phyloP scores from a whole-genome alignment of 805 yeast species.

The Monosporozyma siamensis region DNA sequence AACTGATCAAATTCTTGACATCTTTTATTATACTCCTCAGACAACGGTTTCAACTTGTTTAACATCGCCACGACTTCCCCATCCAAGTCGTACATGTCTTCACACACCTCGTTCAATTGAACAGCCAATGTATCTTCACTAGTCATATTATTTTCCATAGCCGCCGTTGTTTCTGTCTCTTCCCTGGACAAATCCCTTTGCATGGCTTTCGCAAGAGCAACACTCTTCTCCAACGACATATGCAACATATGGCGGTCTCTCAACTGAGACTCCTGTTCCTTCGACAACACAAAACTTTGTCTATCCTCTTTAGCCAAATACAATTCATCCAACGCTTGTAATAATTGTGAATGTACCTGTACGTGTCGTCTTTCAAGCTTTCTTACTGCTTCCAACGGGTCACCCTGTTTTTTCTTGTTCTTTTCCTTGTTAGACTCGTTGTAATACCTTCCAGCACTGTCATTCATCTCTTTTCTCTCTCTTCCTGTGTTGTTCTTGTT shows the following conservation, averaged over 20 bases:
- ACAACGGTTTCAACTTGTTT: not conserved
- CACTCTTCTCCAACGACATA: slow-evolving; percentile 18
- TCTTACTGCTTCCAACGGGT: slow-evolving; percentile 9
- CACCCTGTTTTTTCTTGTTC: not conserved
- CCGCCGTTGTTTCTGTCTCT: slow-evolving; percentile 1
- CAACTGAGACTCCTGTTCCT: slow-evolving; percentile 5
- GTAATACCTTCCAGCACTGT: too few species aligned
- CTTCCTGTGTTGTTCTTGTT: too few species aligned
- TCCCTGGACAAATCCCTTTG: too few species aligned
- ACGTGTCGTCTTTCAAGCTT: slow-evolving; percentile 27
- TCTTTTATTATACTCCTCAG: not conserved
- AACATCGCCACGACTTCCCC: not conserved
- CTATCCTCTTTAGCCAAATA: slow-evolving; percentile 14
- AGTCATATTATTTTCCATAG: not conserved
- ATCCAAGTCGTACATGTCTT: not conserved
- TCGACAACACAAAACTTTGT: not conserved
- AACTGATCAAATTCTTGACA: slow-evolving; percentile 1
- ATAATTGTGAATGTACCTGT: slow-evolving; percentile 25
- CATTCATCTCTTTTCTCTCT: not conserved
- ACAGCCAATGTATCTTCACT: not conserved
- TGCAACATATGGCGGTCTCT: slow-evolving; percentile 7
- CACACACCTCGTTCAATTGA: not conserved
- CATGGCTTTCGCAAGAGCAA: slow-evolving; percentile 14
- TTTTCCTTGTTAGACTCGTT: too few species aligned
- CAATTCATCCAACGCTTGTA: slow-evolving; percentile 29